A percentile compares a stretch with the other conserved stretches of the same genome.
These are phyloP conservation scores for Termitomyces sp. DNA, from an alignment of 768 basidiomycete genomes.

Conservation along the genomic window DNA sequence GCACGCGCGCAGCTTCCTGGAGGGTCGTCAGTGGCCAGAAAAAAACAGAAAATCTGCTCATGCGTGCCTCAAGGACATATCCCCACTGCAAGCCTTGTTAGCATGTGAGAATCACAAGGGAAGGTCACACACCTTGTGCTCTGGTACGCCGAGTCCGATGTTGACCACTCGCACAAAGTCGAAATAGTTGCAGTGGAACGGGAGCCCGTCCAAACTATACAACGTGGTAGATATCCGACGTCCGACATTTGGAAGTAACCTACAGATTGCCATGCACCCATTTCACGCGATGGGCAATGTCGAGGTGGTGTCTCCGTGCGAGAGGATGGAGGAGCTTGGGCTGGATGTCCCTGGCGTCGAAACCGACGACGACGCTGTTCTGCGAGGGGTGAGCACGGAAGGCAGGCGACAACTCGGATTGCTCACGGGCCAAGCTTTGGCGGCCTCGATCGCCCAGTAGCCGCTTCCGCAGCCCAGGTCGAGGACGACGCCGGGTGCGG, in stretches of 20 bases:
- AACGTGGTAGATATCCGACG: conserved; percentile 3
- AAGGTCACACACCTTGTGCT: conserved; percentile 47
- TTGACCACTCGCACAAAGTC: conserved; percentile 62
- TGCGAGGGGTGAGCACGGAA: conserved; percentile 18
- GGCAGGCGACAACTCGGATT: background rate
- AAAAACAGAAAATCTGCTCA: conserved; percentile 11
- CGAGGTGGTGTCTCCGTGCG: conserved; percentile 27
- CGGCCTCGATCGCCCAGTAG: conserved; percentile 67
- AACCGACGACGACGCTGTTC: conserved; percentile 53
- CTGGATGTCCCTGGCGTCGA: conserved; percentile 52
- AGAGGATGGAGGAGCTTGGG: conserved; percentile 33
- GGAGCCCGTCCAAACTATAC: conserved; percentile 56
- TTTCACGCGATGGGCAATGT: conserved; percentile 44
- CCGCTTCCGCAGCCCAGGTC: conserved; percentile 73
- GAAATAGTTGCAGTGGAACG: conserved; percentile 53
- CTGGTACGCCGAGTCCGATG: conserved; percentile 65
- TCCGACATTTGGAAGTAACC: conserved; percentile 15
- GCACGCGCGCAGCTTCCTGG: conserved; percentile 64
- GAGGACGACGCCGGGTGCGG: conserved; percentile 48
- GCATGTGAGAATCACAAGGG: background rate
- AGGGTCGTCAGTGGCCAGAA: conserved; percentile 2
- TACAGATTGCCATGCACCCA: conserved; percentile 73
- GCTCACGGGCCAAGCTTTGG: conserved; percentile 59
- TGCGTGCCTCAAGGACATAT: conserved; percentile 48
- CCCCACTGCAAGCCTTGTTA: conserved; percentile 45